phyloP scores from a whole-genome alignment of 805 yeast genomes.

The Candida methanosorbosa region DNA sequence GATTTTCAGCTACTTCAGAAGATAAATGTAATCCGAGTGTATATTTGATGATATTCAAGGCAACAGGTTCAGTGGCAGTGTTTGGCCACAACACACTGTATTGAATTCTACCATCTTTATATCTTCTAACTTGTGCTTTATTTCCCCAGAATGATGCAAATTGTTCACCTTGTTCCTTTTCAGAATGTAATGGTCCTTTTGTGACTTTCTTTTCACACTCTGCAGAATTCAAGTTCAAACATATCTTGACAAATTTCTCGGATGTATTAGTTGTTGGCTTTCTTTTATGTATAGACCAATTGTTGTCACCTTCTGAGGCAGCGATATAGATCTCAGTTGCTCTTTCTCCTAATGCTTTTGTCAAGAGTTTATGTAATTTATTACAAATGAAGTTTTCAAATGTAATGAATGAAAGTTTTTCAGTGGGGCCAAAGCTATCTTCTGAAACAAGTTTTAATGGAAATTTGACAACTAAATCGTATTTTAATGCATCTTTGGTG shows the following conservation, averaged over 20 bases:
- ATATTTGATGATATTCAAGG: slow-evolving; percentile 55
- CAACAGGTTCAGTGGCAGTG: slow-evolving; percentile 50
- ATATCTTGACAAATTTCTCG: slow-evolving; percentile 36
- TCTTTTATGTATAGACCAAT: slow-evolving; percentile 41
- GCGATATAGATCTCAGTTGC: slow-evolving; percentile 28
- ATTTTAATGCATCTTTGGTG: slow-evolving; percentile 45
- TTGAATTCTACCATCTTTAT: slow-evolving; percentile 84
- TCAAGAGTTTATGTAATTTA: slow-evolving; percentile 50
- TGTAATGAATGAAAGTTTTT: slow-evolving; percentile 63
- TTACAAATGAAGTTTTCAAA: slow-evolving; percentile 57
- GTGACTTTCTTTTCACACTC: slow-evolving; percentile 78
- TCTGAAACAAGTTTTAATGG: slow-evolving; percentile 32
- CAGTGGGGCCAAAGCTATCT: slow-evolving; percentile 55
- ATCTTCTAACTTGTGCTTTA: slow-evolving; percentile 77
- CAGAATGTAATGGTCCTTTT: slow-evolving; percentile 71
- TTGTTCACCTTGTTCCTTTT: slow-evolving; percentile 44
- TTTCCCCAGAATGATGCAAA: slow-evolving; percentile 89
- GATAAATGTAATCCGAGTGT: slow-evolving; percentile 54
- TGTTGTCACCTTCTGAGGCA: slow-evolving; percentile 4
- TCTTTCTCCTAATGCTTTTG: slow-evolving; percentile 48
- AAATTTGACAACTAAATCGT: slow-evolving; percentile 54
- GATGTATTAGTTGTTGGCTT: slow-evolving; percentile 30
- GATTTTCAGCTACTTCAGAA: slow-evolving; percentile 28
- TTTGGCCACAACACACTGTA: slow-evolving; percentile 86
- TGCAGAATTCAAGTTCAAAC: slow-evolving; percentile 58